Evolutionary conservation across 129 eudicot species (phyloP).

Genomic region (Centella asiatica): DNA sequence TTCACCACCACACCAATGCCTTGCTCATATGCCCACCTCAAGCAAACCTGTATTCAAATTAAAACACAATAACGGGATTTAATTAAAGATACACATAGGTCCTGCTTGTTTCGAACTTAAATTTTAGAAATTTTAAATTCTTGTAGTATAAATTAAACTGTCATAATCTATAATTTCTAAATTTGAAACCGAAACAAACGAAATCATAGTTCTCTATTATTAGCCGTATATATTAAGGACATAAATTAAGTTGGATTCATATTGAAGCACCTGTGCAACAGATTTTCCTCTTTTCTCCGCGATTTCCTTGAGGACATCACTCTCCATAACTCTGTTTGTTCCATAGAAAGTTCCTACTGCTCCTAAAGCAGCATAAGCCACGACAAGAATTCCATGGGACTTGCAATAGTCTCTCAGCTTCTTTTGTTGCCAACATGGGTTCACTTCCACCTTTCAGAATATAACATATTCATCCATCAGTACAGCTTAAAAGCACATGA

Average conservation of each 20-base stretch:
- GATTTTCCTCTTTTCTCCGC: slow-evolving; percentile 30
- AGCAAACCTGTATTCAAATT: slow-evolving; percentile 3
- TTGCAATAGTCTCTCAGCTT: slow-evolving; percentile 35
- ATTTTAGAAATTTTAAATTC: too few relatives aligned
- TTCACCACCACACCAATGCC: slow-evolving; percentile 15
- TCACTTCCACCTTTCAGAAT: slow-evolving; percentile 31
- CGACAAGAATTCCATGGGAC: slow-evolving; percentile 24
- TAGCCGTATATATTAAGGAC: too few relatives aligned
- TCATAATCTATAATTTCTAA: too few relatives aligned
- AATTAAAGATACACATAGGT: too few relatives aligned
- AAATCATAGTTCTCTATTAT: too few relatives aligned
- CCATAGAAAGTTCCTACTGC: slow-evolving; percentile 29
- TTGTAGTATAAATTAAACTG: too few relatives aligned
- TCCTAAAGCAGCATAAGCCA: slow-evolving; percentile 27
- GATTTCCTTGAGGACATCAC: slow-evolving; percentile 24
- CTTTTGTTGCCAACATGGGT: slow-evolving; percentile 45
- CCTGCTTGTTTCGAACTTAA: too few relatives aligned
- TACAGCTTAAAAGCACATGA: too few relatives aligned
- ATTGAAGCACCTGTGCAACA: slow-evolving; percentile 37
- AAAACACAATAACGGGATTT: too few relatives aligned
- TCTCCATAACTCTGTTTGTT: slow-evolving; percentile 25
- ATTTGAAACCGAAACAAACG: too few relatives aligned
- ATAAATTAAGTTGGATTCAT: too few relatives aligned
- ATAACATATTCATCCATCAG: too few relatives aligned
- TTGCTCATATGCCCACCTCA: slow-evolving; percentile 23